Conservation (phyloP, 148 eudicot species). For the Dianthus caryophyllus region DNA sequence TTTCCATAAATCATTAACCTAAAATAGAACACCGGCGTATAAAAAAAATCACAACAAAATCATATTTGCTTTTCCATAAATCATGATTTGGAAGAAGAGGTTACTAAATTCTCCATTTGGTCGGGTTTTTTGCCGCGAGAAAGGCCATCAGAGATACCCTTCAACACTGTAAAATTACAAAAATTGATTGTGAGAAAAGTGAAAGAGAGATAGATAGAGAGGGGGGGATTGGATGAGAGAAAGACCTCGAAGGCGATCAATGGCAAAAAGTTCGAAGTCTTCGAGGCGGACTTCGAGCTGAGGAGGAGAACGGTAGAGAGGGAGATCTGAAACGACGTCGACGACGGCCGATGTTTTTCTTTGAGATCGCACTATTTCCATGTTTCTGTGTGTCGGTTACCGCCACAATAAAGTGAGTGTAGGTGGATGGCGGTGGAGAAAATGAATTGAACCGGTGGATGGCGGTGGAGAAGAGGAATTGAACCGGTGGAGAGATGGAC, state of each 20-base stretch:
- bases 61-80: neutral
- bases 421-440: too few species aligned
- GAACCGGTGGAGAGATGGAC: too few species aligned
- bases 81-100: neutral
- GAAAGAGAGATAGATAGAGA: neutral
- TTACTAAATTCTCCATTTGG: slow-evolving; percentile 67
- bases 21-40: too few species aligned
- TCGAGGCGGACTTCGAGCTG: slow-evolving; percentile 71
- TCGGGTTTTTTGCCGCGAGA: slow-evolving; percentile 81
- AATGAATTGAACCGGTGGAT: too few species aligned
- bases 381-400: slow-evolving; percentile 10
- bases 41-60: neutral
- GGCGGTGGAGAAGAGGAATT: too few species aligned
- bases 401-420: too few species aligned
- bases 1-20: slow-evolving; percentile 66
- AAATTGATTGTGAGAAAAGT: neutral
- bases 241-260: slow-evolving; percentile 86
- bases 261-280: slow-evolving; percentile 87
- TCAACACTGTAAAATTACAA: slow-evolving; percentile 50
- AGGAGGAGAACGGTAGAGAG: slow-evolving; percentile 72
- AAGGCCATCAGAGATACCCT: slow-evolving; percentile 81
- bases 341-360: slow-evolving; percentile 24
- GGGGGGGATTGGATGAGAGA: neutral
- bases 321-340: slow-evolving; percentile 37
- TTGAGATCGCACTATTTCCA: slow-evolving; percentile 62